Evolutionary conservation across 1,139 yeast genomes (phyloP), one percentile per base, ranked within the genome.

Genomic region (Candida sojae): DNA sequence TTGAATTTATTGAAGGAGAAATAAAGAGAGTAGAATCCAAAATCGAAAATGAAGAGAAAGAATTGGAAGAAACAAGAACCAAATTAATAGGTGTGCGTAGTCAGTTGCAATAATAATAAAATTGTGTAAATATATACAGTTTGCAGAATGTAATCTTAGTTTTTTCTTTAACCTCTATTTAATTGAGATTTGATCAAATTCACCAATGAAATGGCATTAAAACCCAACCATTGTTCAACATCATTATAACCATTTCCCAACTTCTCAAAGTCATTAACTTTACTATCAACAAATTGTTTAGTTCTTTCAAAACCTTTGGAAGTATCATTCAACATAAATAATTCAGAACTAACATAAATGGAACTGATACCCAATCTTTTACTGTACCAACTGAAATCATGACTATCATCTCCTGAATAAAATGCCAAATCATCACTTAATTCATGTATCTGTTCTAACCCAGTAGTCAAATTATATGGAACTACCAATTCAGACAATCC

Each of bases 301-400:
- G 97, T 91, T 44, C 79, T 80, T 13, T 57, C 53, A 57, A 70
- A 86, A 32, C 70, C 79, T 3, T 63, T 61, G 28, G 92, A 83
- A n/a, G 73, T 71, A 64, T 92, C 97, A 57, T 80, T 86, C 42
- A 89, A 71, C 96, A 87, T 88, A 70, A 80, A 89, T 53, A 90
- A 70, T 63, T 93, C 97, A 36, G 85, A 64, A 33, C 86, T 77
- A 1, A 88, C 87, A 62, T 88, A 90, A 4, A 88, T 79, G 0
- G 87, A 75, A 17, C 90, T 78, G 29, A 92, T 64, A 5, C 88
- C 79, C 28, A 85, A 71, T 55, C 98, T 75, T 62, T 91, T 88
- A n/a, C 96, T 73, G 64, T 93, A 93, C 99, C 99, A 93, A 2
- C 89, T 86, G 64, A 88, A 85, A 64, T 90, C 97, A 51, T 86